Percentiles rank a stretch among this genome's conserved stretches.
phyloP scores from a whole-genome alignment of 371 early-diverging fungal species.

The Batkoa obscura region DNA sequence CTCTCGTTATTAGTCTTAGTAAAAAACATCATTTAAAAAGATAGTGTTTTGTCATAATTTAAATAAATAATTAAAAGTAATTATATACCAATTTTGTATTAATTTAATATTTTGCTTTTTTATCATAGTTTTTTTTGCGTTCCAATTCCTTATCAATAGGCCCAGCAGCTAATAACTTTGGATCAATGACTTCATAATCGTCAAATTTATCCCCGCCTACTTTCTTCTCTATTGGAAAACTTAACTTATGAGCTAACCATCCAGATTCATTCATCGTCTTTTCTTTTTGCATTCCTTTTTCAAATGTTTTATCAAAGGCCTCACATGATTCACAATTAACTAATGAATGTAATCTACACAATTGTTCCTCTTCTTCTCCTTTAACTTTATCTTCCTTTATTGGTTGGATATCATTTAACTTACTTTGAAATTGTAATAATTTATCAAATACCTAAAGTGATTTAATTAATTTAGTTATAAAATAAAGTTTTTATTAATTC shows the following conservation, averaged over 20 bases:
- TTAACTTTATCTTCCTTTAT: slow-evolving; percentile 10
- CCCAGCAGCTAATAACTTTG: slow-evolving; percentile 8
- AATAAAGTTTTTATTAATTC: background rate
- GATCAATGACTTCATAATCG: slow-evolving; percentile 61
- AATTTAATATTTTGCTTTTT: too few species aligned
- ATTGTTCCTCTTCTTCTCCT: slow-evolving; percentile 15
- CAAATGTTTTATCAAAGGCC: background rate
- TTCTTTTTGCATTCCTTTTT: slow-evolving; percentile 11
- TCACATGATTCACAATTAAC: slow-evolving; percentile 44
- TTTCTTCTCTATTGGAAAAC: slow-evolving; percentile 39
- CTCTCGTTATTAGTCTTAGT: too few species aligned
- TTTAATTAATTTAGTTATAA: background rate
- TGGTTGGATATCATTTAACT: background rate
- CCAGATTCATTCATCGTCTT: slow-evolving; percentile 21
- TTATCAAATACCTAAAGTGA: background rate
- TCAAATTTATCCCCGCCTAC: slow-evolving; percentile 37
- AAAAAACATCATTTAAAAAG: too few species aligned
- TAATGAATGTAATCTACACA: slow-evolving; percentile 37
- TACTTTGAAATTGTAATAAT: slow-evolving; percentile 3
- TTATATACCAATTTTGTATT: too few species aligned
- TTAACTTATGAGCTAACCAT: slow-evolving; percentile 50
- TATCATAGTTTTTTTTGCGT: too few species aligned
- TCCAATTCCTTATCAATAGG: too few species aligned
- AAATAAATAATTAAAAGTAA: too few species aligned
- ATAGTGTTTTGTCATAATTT: too few species aligned